Percentiles rank a stretch among this genome's conserved stretches.
phyloP scores from a whole-genome alignment of 1,139 yeast genomes.

The Sugiyamaella neomexicana region DNA sequence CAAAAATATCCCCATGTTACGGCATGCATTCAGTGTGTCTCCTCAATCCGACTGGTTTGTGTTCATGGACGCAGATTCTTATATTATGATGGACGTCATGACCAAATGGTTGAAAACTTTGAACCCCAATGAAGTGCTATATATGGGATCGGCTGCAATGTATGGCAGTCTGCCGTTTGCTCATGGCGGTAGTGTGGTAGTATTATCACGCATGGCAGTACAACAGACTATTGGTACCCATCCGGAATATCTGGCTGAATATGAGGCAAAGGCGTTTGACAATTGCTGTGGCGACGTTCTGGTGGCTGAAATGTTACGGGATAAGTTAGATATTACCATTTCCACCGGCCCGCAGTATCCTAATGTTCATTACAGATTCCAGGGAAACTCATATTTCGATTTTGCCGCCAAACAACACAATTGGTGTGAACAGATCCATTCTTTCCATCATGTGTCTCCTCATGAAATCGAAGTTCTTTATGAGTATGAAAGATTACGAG shows the following conservation, averaged over 20 bases:
- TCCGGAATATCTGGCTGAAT: constrained; percentile 31
- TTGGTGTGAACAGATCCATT: constrained; percentile 41
- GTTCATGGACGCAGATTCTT: constrained; percentile 43
- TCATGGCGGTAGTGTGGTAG: constrained; percentile 44
- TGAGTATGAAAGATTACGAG: constrained; percentile 40
- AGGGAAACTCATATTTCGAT: constrained; percentile 36
- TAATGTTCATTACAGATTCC: constrained; percentile 35
- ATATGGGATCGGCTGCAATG: constrained; percentile 38
- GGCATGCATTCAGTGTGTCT: constrained; percentile 38
- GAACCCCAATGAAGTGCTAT: constrained; percentile 33
- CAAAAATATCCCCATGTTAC: constrained; percentile 44
- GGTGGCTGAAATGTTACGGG: constrained; percentile 35
- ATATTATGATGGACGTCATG: constrained; percentile 36
- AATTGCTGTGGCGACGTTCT: constrained; percentile 42
- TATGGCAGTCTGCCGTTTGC: constrained; percentile 35
- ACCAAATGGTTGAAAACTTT: constrained; percentile 31
- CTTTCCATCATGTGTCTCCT: constrained; percentile 41
- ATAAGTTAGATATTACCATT: constrained; percentile 27
- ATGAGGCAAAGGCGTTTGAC: constrained; percentile 32
- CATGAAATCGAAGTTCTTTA: constrained; percentile 40
- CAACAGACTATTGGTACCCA: constrained; percentile 32
- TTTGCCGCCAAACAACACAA: constrained; percentile 26
- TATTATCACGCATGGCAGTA: constrained; percentile 39
- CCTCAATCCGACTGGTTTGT: constrained; percentile 41
- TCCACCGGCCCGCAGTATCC: constrained; percentile 26